phyloP scores from a whole-genome alignment of 768 basidiomycete genomes.

The Inosperma sp. region DNA sequence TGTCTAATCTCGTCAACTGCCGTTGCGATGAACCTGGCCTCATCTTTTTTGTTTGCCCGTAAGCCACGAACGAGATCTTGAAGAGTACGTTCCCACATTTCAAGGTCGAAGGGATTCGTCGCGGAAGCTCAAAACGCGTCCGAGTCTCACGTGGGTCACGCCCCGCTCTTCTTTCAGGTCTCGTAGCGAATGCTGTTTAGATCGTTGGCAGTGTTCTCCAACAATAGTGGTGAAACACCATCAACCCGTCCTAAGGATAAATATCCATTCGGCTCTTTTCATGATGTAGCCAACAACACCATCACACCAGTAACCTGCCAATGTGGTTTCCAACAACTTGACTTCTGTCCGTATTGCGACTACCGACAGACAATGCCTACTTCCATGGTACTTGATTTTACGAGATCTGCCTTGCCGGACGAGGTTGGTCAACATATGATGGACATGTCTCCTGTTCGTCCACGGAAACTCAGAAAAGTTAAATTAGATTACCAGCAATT shows the following conservation, averaged over 20 bases:
- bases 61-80: conserved; percentile 95
- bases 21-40: conserved; percentile 84
- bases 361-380: conserved; percentile 12
- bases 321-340: conserved; percentile 14
- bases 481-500: conserved; percentile 18
- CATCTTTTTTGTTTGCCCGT: conserved; percentile 92
- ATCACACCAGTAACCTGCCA: conserved; percentile 7
- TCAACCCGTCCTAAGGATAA: neutral
- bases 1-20: conserved; percentile 91
- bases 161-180: neutral
- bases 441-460: neutral
- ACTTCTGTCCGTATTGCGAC: conserved; percentile 26
- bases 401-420: neutral
- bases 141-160: neutral
- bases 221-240: conserved; percentile 6
- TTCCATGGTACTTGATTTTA: conserved; percentile 4
- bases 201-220: conserved; percentile 15
- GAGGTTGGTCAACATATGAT: neutral
- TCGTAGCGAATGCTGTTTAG: conserved; percentile 9
- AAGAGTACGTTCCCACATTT: conserved; percentile 95
- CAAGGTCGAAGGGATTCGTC: neutral
- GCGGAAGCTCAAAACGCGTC: neutral
- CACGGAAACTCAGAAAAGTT: conserved; percentile 20
- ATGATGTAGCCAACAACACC: conserved; percentile 1
- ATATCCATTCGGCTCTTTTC: neutral